Percentiles rank a stretch among this genome's conserved stretches.
Evolutionary conservation across 768 basidiomycete genomes (phyloP).

Genomic region (Auricularia sp.): DNA sequence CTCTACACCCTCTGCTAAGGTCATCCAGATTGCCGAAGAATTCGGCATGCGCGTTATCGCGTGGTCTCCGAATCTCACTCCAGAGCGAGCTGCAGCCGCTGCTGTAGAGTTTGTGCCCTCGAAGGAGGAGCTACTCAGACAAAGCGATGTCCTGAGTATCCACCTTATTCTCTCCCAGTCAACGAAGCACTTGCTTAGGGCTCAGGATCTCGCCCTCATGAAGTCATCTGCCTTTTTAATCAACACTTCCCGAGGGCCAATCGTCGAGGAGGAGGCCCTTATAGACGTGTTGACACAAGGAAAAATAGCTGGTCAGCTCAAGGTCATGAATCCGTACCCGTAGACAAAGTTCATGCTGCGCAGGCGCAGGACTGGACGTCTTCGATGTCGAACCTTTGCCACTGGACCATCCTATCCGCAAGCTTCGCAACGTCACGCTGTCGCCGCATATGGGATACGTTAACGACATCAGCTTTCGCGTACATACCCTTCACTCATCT

Average conservation of each 20-base stretch:
- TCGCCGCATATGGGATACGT: conserved; percentile 57
- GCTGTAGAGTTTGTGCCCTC: conserved; percentile 39
- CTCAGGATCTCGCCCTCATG: conserved; percentile 41
- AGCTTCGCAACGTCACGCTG: conserved; percentile 43
- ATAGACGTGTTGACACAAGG: conserved; percentile 36
- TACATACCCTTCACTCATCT: conserved; percentile 13
- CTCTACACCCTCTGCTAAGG: background rate
- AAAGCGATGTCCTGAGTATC: conserved; percentile 51
- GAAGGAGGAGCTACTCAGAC: conserved; percentile 43
- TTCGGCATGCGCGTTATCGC: conserved; percentile 52
- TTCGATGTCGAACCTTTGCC: conserved; percentile 60
- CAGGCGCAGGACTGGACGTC: conserved; percentile 51
- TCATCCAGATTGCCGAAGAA: conserved; percentile 41
- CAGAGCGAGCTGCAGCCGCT: conserved; percentile 41
- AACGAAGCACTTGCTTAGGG: conserved; percentile 40
- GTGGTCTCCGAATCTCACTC: conserved; percentile 59
- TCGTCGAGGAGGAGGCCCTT: conserved; percentile 52
- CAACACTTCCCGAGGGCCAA: conserved; percentile 57
- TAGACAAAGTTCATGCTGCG: too few species aligned
- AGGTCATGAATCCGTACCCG: too few species aligned
- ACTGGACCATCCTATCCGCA: conserved; percentile 43
- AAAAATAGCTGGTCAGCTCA: conserved; percentile 31
- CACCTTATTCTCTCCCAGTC: conserved; percentile 48
- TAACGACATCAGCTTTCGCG: conserved; percentile 42
- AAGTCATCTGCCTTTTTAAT: conserved; percentile 50